Evolutionary conservation across 768 basidiomycete species (phyloP).

Genomic region (Suillus subalutaceus): DNA sequence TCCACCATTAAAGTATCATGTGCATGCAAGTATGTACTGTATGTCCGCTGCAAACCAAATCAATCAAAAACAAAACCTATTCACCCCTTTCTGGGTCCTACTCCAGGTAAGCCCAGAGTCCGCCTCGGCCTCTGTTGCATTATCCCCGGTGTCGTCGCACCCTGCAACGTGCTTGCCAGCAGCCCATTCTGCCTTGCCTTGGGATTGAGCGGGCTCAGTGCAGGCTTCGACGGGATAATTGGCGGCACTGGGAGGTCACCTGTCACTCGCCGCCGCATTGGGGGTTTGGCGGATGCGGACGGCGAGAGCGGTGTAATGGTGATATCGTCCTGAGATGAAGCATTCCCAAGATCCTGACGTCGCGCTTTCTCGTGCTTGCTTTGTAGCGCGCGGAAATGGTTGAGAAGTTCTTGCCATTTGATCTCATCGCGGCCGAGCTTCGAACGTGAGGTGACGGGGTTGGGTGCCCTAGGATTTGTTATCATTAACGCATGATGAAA

Average conservation of each 20-base stretch:
- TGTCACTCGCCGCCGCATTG: conserved; percentile 64
- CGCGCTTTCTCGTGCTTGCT: conserved; percentile 90
- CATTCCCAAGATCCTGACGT: conserved; percentile 66
- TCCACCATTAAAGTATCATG: conserved; percentile 4
- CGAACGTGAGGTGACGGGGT: conserved; percentile 58
- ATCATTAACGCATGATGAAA: neutral
- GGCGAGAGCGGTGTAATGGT: neutral
- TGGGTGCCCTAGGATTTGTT: conserved; percentile 33
- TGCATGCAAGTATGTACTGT: conserved; percentile 5
- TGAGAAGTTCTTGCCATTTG: conserved; percentile 94
- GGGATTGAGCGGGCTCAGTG: conserved; percentile 76
- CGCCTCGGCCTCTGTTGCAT: conserved; percentile 45
- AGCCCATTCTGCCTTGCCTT: conserved; percentile 55
- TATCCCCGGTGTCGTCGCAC: conserved; percentile 25
- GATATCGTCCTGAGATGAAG: neutral
- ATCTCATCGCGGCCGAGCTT: conserved; percentile 88
- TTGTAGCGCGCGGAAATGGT: conserved; percentile 91
- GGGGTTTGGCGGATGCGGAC: conserved; percentile 38
- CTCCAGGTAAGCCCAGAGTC: conserved; percentile 41
- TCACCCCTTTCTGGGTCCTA: conserved; percentile 33
- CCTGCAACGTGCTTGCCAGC: conserved; percentile 37
- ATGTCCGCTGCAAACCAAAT: neutral
- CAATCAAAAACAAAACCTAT: neutral
- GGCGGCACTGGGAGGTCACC: conserved; percentile 44
- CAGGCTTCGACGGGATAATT: conserved; percentile 40